Percentiles rank a stretch among this genome's conserved stretches.
Evolutionary conservation across 176 grass and related monocot species (phyloP).

Genomic region (Carex littledalei): DNA sequence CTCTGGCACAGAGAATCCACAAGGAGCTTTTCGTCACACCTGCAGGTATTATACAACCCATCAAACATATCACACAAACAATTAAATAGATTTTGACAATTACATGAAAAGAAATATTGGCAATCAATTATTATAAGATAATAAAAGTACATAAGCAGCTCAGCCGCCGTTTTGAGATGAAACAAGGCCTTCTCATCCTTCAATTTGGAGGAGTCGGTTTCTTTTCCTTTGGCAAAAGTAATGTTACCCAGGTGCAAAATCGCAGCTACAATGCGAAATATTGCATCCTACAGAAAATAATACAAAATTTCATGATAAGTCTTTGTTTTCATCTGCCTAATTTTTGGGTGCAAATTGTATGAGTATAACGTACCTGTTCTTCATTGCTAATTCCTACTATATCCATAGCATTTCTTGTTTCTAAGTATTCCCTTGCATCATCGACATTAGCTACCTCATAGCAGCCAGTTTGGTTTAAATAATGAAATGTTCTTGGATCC

Average conservation of each 20-base stretch:
- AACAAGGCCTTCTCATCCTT: slow-evolving; percentile 61
- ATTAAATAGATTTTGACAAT: neutral
- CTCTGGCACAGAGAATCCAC: slow-evolving; percentile 80
- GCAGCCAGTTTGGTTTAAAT: slow-evolving; percentile 89
- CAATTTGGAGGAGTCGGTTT: slow-evolving; percentile 75
- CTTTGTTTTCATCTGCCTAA: neutral
- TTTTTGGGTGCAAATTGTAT: neutral
- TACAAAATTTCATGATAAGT: slow-evolving; percentile 11
- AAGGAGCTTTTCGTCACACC: slow-evolving; percentile 74
- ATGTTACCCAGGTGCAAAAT: slow-evolving; percentile 95
- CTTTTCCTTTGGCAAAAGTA: slow-evolving; percentile 71
- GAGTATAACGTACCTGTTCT: slow-evolving; percentile 57
- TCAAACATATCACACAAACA: slow-evolving; percentile 18
- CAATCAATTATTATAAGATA: neutral
- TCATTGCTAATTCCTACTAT: slow-evolving; percentile 83
- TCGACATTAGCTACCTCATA: slow-evolving; percentile 82
- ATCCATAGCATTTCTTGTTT: slow-evolving; percentile 95
- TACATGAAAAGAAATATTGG: neutral
- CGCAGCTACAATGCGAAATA: slow-evolving; percentile 78
- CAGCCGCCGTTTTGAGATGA: slow-evolving; percentile 80
- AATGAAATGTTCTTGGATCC: slow-evolving; percentile 74
- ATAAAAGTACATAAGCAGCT: slow-evolving; percentile 52
- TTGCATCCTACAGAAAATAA: slow-evolving; percentile 71
- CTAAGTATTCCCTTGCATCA: slow-evolving; percentile 82
- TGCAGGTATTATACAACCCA: slow-evolving; percentile 19